Evolutionary conservation across 257 asterid species (phyloP).

Genomic region (Nicotiana sylvestris): DNA sequence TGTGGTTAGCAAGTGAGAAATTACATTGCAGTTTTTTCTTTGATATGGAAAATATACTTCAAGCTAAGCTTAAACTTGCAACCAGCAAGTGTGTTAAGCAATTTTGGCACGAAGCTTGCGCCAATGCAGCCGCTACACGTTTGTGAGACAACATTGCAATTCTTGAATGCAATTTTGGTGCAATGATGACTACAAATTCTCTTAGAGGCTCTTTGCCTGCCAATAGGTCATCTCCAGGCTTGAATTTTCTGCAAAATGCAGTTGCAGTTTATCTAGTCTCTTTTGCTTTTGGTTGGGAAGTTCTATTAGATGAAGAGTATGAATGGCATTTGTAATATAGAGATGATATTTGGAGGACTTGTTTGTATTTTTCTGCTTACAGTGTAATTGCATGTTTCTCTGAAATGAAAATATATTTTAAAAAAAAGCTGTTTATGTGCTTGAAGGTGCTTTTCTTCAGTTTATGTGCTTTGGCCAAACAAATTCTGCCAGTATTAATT

Average conservation of each 20-base stretch:
- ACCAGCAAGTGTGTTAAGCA: background rate
- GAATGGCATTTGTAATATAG: background rate
- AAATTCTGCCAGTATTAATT: background rate
- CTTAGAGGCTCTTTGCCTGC: background rate
- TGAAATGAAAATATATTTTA: background rate
- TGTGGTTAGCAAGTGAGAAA: conserved; percentile 1
- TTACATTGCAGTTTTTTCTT: background rate
- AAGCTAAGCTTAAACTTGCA: background rate
- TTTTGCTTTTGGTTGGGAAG: background rate
- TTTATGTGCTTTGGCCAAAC: background rate
- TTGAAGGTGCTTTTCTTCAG: background rate
- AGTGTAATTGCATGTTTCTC: conserved; percentile 4
- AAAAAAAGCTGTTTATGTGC: background rate
- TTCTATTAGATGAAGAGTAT: background rate
- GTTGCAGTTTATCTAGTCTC: background rate
- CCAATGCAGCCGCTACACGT: conserved; percentile 1
- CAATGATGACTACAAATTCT: background rate
- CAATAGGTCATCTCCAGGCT: background rate
- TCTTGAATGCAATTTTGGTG: background rate
- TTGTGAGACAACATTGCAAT: conserved; percentile 10
- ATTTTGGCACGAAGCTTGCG: background rate
- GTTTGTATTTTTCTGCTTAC: background rate
- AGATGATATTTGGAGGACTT: background rate
- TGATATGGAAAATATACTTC: background rate
- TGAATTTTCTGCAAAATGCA: background rate